A percentile compares a stretch with the other conserved stretches of the same genome.
Conservation (phyloP, 1,139 yeast species). For the Yamadazyma trypodendri region DNA sequence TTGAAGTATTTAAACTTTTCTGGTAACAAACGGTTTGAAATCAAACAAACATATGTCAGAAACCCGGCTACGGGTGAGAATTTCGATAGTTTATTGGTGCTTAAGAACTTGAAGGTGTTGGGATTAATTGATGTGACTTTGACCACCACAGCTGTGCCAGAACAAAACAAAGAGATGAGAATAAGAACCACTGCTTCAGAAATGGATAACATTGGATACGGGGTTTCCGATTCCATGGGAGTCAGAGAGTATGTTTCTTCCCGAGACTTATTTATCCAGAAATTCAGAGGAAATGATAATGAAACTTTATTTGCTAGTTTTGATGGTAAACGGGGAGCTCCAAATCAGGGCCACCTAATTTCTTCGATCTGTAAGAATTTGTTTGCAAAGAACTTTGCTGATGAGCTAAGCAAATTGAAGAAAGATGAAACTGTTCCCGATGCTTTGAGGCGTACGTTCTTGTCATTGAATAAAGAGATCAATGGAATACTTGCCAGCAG, state of each 20-base stretch:
- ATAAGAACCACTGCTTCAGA: conserved; percentile 92
- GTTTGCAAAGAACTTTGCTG: conserved; percentile 60
- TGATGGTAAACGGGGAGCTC: conserved; percentile 72
- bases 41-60: conserved; percentile 57
- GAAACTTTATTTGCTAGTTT: conserved; percentile 76
- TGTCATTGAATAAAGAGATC: conserved; percentile 78
- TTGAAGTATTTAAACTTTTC: conserved; percentile 83
- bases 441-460: conserved; percentile 78
- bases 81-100: conserved; percentile 73
- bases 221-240: conserved; percentile 89
- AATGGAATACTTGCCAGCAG: conserved; percentile 41
- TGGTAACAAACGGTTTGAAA: conserved; percentile 89
- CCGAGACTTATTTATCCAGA: conserved; percentile 84
- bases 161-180: conserved; percentile 79
- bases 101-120: conserved; percentile 68
- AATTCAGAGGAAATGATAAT: conserved; percentile 78
- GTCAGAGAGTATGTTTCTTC: conserved; percentile 63
- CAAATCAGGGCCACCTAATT: conserved; percentile 63
- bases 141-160: conserved; percentile 82
- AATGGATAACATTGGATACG: conserved; percentile 75
- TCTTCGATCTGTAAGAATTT: conserved; percentile 74
- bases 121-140: conserved; percentile 96
- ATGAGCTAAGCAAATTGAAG: conserved; percentile 56
- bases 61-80: conserved; percentile 50
- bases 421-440: conserved; percentile 48